Base-by-base conservation (phyloP, 2,329 filamentous ascomycete genomes). In the Didymella lethalis region DNA sequence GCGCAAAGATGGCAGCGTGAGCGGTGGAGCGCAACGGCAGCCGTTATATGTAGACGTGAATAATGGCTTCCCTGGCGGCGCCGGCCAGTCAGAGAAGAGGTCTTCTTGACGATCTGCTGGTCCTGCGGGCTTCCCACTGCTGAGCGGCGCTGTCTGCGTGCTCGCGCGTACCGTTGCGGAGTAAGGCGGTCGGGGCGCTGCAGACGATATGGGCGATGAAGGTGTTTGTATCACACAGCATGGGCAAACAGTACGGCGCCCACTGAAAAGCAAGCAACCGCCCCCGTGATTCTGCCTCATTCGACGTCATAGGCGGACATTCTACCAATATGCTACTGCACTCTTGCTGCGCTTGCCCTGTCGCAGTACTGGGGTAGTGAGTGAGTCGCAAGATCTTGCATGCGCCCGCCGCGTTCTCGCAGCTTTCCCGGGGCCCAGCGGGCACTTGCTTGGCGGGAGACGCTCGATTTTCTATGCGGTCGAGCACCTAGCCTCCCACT, bases 401-500 rank as follows among this genome's bases (percentile, higher is more conserved):
- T 41, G 50, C 51, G 46, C 46, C 56, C 50, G 46, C 50, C 32
- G 50, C 56, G 5, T 38, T 54, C 47, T 45, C 34, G 56, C 56
- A 59, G 25, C n/a, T 49, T 38, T 59, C 50, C 50, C 56, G 26
- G 56, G 56, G 25, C 49, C 55, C 50, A 54, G 56, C 38, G 49
- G 55, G 49, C 55, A 45, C 49, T 40, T 51, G 58, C 58, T 57
- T 61, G 53, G 61, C 47, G 34, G 32, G 49, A 53, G 46, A 53
- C 54, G 55, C 46, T 57, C 50, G 53, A 56, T 48, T 53, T 58
- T 55, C 57, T 49, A 51, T 59, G 51, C 56, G 50, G 56, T 59
- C 50, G 56, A 54, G 50, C 50, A 54, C 56, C 56, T 59, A 59
- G 56, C 46, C 61, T 51, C 68, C 61, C 68, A 70, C 68, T 66